These are phyloP conservation scores for Talaromyces sp. DNA, from an alignment of 2,329 filamentous ascomycete species.

Conservation along the genomic window DNA sequence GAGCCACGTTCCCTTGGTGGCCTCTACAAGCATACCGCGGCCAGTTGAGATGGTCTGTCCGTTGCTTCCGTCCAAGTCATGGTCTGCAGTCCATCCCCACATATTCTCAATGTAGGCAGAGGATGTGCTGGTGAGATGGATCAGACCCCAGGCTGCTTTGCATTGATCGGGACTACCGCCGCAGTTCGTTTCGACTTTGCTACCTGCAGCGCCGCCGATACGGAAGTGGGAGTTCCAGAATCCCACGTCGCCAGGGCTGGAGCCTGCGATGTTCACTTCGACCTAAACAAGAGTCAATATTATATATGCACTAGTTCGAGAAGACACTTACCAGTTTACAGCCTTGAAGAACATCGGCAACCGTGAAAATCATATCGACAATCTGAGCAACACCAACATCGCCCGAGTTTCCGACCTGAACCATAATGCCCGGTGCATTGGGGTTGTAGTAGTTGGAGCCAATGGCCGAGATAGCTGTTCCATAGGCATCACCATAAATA, in stretches of 20 bases:
- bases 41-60: constrained; percentile 33
- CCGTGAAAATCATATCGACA: constrained; percentile 53
- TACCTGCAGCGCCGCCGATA: constrained; percentile 47
- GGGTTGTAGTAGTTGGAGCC: constrained; percentile 48
- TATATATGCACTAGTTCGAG: background rate
- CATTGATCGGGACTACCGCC: constrained; percentile 38
- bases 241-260: constrained; percentile 48
- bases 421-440: constrained; percentile 46
- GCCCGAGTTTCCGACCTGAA: constrained; percentile 51
- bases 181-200: constrained; percentile 40
- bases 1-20: constrained; percentile 52
- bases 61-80: constrained; percentile 46
- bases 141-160: constrained; percentile 49
- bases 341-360: constrained; percentile 45
- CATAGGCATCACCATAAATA: constrained; percentile 55
- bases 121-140: constrained; percentile 50
- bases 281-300: constrained; percentile 24
- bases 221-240: constrained; percentile 49
- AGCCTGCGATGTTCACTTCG: constrained; percentile 52
- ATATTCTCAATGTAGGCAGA: constrained; percentile 56
- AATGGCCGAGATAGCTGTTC: constrained; percentile 47
- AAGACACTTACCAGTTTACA: constrained; percentile 33
- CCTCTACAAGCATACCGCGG: constrained; percentile 49
- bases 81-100: constrained; percentile 50
- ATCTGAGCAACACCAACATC: constrained; percentile 52